Conservation (phyloP, 2,329 filamentous ascomycete species). For the Colletotrichum lupini region DNA sequence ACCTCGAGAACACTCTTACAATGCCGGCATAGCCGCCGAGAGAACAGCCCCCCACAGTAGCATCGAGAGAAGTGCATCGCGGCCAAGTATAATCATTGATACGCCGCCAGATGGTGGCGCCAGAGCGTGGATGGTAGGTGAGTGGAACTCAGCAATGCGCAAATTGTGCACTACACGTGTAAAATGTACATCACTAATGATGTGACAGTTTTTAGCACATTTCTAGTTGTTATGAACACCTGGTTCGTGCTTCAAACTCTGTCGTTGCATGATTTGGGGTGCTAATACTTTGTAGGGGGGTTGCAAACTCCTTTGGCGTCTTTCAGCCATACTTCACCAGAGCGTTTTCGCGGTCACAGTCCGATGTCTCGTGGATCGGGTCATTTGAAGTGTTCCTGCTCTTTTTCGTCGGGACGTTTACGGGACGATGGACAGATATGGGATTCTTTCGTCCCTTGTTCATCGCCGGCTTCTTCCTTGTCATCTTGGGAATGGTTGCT, state of each 20-base stretch:
- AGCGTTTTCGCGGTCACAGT: constrained; percentile 51
- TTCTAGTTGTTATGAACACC: constrained; percentile 62
- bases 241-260: constrained; percentile 46
- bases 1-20: neutral
- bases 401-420: constrained; percentile 65
- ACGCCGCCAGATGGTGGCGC: constrained; percentile 63
- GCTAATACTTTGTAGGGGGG: constrained; percentile 52
- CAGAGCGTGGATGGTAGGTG: constrained; percentile 58
- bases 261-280: neutral
- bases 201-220: constrained; percentile 48
- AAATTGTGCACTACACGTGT: too few relatives aligned
- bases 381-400: constrained; percentile 65
- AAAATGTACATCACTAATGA: neutral
- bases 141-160: constrained; percentile 33
- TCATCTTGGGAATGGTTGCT: constrained; percentile 58
- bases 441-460: constrained; percentile 61
- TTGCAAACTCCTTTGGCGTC: constrained; percentile 65
- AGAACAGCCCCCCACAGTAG: constrained; percentile 33
- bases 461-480: constrained; percentile 51
- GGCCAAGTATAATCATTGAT: constrained; percentile 52
- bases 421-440: constrained; percentile 64
- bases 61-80: constrained; percentile 53
- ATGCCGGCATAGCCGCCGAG: neutral
- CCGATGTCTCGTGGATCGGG: constrained; percentile 66
- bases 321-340: constrained; percentile 65